Conservation (phyloP, 257 asterid species). For the Solanum gracilifrons region DNA sequence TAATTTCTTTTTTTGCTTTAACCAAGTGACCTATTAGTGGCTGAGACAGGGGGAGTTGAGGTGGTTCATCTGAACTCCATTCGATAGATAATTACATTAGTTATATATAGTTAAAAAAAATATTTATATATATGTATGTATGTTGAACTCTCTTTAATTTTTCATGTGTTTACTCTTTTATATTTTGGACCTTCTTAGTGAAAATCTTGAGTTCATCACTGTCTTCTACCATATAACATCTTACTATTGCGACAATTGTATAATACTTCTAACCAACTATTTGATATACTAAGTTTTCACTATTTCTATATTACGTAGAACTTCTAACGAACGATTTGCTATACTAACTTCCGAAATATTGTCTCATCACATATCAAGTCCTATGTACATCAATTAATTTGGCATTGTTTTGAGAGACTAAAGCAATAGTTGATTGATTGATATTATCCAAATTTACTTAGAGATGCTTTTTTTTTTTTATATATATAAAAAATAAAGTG, state of each 20-base stretch:
- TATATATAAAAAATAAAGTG: neutral
- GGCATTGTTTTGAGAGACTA: neutral
- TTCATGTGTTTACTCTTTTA: neutral
- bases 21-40: too few relatives aligned
- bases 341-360: neutral
- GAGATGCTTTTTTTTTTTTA: neutral
- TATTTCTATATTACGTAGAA: neutral
- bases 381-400: neutral
- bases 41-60: too few relatives aligned
- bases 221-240: neutral
- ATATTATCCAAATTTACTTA: neutral
- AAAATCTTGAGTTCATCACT: neutral
- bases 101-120: too few relatives aligned
- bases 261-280: too few relatives aligned
- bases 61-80: too few relatives aligned
- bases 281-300: rapidly evolving
- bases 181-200: neutral
- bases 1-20: neutral
- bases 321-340: rapidly evolving
- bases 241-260: neutral
- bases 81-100: neutral
- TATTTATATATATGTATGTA: too few relatives aligned
- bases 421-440: neutral
- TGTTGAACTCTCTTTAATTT: neutral
- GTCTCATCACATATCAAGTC: neutral